Base-by-base conservation (phyloP, 1,284 basidiomycete species). In the Rhodotorula glutinis region DNA sequence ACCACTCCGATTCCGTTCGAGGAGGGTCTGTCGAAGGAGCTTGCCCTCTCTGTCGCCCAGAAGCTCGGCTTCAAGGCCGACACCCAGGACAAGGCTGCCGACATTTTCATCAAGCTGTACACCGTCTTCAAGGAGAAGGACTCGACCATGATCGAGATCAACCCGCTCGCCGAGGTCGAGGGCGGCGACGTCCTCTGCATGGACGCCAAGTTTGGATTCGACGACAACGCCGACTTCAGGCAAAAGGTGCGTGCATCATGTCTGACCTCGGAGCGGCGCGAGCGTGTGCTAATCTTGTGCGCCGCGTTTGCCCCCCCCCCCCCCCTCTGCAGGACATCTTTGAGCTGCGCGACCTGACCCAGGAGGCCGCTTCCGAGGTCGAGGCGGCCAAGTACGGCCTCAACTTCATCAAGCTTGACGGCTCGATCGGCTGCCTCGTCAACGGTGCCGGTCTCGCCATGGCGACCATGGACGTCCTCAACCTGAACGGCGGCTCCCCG, bases 401-500 rank as follows among this genome's bases (percentile, higher is more conserved):
- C 77, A 98, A 97, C 85, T 98, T 98, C 79, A 98, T 98, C 85
- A 98, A 99, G 83, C 88, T 99, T 58, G 96, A 99, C 78, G 96
- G 96, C 47, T 91, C 87, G 81, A 89, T 99, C 72, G 96, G 96
- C 52, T 99, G 96, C 81, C 84, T 99, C 66, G 96, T 99, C 73
- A 99, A 99, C 79, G 96, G 96, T 76, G 96, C 96, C 67, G 96
- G 96, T 79, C 84, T 99, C 68, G 96, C 96, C 62, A 99, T 99
- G 96, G 96, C 96, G 40, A 99, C 96, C 62, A 98, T 99, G 94
- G 96, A 99, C 78, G 95, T 98, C 44, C 85, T 99, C 65, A 88
- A 94, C 69, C 83, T 97, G 66, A 91, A 96, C 78, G 94, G 95
- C 64, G 93, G 93, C 69, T 88, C 93, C 77, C 96, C 96, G 16